Evolutionary conservation across 1,284 basidiomycete species (phyloP).

Genomic region (Heterobasidion annosum): DNA sequence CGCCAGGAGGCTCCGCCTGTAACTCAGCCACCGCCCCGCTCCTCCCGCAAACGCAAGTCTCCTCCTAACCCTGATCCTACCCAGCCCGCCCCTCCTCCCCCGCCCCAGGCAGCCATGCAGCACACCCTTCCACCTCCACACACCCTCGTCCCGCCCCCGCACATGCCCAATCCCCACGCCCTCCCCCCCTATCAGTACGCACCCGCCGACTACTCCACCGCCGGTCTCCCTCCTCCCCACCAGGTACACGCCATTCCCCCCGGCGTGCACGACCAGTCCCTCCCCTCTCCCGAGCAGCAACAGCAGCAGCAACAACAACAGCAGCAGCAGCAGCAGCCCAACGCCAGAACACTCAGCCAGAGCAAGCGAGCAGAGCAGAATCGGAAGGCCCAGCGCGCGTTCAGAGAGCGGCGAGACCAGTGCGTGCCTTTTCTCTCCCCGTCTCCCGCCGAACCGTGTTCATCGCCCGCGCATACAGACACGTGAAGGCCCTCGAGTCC

Average conservation of each 20-base stretch:
- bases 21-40: slow-evolving; percentile 21
- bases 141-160: slow-evolving; percentile 8
- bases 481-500: slow-evolving; percentile 76
- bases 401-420: slow-evolving; percentile 78
- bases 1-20: slow-evolving; percentile 42
- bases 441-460: background rate
- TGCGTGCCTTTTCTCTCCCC: slow-evolving; percentile 28
- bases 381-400: slow-evolving; percentile 77
- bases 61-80: slow-evolving; percentile 29
- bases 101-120: slow-evolving; percentile 18
- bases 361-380: slow-evolving; percentile 84
- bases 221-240: slow-evolving; percentile 16
- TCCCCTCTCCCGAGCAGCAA: slow-evolving; percentile 15
- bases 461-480: slow-evolving; percentile 30
- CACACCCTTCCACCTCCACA: slow-evolving; percentile 17
- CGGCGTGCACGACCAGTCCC: slow-evolving; percentile 17
- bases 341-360: slow-evolving; percentile 47
- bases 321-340: background rate
- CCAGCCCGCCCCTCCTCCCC: slow-evolving; percentile 17
- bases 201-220: slow-evolving; percentile 13
- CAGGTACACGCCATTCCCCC: slow-evolving; percentile 17
- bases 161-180: slow-evolving; percentile 5
- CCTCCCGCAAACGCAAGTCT: slow-evolving; percentile 29
- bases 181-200: slow-evolving; percentile 35
- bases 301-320: slow-evolving; percentile 21